phyloP scores from a whole-genome alignment of 2,329 filamentous ascomycete species.

The Calonectria multiphialidica region DNA sequence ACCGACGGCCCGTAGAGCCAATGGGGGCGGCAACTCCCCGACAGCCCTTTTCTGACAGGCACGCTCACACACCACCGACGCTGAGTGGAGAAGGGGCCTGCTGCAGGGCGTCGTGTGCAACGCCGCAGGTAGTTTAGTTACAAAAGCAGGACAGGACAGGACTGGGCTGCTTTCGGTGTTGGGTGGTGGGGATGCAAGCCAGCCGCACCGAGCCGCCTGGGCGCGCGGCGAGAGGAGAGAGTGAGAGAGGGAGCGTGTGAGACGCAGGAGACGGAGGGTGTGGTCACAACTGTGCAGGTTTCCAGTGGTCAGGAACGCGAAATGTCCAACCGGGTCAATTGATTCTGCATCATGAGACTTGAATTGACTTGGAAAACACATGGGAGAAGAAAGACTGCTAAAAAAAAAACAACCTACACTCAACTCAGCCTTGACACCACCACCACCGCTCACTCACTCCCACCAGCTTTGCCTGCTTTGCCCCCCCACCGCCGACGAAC shows the following conservation, averaged over 20 bases:
- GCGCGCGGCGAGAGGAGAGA: neutral
- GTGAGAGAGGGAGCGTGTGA: neutral
- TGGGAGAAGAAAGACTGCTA: neutral
- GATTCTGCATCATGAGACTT: neutral
- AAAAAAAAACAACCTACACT: neutral
- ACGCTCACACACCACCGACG: neutral
- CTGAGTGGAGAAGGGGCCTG: neutral
- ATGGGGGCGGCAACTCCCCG: neutral
- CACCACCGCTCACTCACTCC: neutral
- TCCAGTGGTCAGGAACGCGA: neutral
- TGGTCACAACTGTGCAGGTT: neutral
- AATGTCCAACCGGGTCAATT: neutral
- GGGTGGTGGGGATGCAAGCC: conserved; percentile 8
- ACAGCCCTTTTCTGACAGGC: neutral
- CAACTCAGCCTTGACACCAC: neutral
- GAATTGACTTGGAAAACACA: neutral
- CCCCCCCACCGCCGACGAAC: conserved; percentile 20
- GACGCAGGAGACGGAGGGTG: too few relatives aligned
- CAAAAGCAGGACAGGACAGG: too few relatives aligned
- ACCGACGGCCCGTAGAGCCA: conserved; percentile 21
- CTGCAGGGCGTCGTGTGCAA: neutral
- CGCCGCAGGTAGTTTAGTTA: too few relatives aligned
- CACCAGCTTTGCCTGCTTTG: neutral
- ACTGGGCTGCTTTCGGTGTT: too few relatives aligned
- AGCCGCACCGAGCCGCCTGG: conserved; percentile 16